phyloP scores from a whole-genome alignment of 345 rosid species.

The Populus deltoides region DNA sequence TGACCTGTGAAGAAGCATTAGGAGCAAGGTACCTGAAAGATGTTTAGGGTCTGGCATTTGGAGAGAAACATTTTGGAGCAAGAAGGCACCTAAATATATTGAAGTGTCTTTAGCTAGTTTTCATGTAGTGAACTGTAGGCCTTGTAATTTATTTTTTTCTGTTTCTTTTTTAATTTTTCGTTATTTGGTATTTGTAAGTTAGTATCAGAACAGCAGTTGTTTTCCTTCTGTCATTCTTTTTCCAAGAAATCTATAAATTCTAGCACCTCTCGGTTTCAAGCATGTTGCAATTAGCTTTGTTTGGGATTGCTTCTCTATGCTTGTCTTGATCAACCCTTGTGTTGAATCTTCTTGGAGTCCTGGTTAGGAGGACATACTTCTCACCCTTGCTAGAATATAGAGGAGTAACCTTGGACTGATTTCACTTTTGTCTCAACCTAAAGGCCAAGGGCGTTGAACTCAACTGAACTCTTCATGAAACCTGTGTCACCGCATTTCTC shows the following conservation, averaged over 20 bases:
- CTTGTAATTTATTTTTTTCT: neutral
- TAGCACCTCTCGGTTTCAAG: neutral
- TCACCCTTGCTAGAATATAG: neutral
- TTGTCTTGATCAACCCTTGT: neutral
- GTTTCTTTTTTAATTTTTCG: neutral
- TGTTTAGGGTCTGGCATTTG: neutral
- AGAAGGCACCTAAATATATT: conserved; percentile 1
- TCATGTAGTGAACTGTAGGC: neutral
- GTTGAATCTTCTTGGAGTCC: neutral
- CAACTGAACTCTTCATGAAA: neutral
- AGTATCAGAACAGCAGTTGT: neutral
- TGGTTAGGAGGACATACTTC: neutral
- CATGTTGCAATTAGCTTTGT: neutral
- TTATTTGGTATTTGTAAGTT: neutral
- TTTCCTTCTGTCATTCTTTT: conserved; percentile 19
- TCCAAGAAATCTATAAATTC: conserved; percentile 17
- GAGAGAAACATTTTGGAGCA: neutral
- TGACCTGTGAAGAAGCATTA: neutral
- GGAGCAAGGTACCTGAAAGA: neutral
- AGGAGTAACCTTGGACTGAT: neutral
- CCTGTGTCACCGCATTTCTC: neutral
- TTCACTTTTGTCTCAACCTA: neutral
- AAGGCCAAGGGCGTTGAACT: neutral
- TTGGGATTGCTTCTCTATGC: neutral
- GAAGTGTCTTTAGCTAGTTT: neutral